A percentile compares a stretch with the other conserved stretches of the same genome.
These are phyloP conservation scores for Malus hybrid DNA, from an alignment of 331 rosid species.

Conservation along the genomic window DNA sequence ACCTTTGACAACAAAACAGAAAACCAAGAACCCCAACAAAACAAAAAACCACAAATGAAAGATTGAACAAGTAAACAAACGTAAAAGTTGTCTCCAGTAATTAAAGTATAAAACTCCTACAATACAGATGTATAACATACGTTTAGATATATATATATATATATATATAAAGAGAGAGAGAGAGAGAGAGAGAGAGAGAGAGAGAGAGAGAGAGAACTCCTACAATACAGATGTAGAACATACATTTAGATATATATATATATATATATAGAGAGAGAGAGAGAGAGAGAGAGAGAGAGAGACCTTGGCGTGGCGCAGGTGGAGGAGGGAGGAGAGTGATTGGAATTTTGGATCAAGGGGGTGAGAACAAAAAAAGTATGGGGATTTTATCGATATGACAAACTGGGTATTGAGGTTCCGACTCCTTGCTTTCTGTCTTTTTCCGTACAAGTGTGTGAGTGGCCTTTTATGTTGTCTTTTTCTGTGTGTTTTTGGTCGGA, in stretches of 20 bases:
- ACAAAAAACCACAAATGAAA: not conserved
- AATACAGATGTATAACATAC: not conserved
- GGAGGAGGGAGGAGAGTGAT: not conserved
- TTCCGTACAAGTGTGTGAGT: not conserved
- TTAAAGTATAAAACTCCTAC: not conserved
- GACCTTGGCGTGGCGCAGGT: slow-evolving; percentile 28
- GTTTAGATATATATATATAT: not conserved
- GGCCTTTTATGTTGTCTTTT: not conserved
- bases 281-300: not conserved
- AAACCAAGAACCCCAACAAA: not conserved
- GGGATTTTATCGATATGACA: not conserved
- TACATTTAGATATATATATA: too few species aligned
- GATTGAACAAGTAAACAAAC: not conserved
- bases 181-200: not conserved
- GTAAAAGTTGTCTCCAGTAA: not conserved
- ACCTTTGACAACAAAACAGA: not conserved
- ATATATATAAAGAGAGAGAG: too few species aligned
- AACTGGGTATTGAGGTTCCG: not conserved
- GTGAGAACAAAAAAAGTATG: not conserved
- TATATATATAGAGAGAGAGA: too few species aligned
- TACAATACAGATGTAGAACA: too few species aligned
- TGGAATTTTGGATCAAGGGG: slow-evolving; percentile 22
- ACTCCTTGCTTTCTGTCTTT: not conserved
- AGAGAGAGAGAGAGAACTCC: not conserved
- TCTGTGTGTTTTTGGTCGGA: not conserved